Conservation (phyloP, 1,284 basidiomycete species). For the Ceratobasidium sp. region DNA sequence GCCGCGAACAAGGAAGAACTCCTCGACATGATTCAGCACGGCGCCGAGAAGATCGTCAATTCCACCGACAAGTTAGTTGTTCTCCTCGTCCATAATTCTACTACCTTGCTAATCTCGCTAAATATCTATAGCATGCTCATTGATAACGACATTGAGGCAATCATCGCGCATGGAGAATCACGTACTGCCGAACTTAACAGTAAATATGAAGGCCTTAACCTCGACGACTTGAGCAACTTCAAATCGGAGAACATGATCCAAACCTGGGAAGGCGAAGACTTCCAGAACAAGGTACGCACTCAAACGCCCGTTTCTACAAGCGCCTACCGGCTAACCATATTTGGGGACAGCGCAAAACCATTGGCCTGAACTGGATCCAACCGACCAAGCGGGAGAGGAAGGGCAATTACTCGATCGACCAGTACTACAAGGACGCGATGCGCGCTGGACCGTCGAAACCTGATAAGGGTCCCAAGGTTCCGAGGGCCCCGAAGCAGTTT, state of each 20-base stretch:
- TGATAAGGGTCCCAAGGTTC: slow-evolving; percentile 86
- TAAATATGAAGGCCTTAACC: slow-evolving; percentile 93
- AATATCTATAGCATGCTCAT: slow-evolving; percentile 69
- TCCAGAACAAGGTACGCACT: slow-evolving; percentile 72
- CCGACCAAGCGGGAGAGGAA: slow-evolving; percentile 96
- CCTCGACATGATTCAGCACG: slow-evolving; percentile 98
- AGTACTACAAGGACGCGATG: slow-evolving; percentile 93
- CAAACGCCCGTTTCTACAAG: slow-evolving; percentile 2
- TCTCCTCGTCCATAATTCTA: background rate
- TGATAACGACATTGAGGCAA: slow-evolving; percentile 94
- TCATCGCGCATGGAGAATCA: slow-evolving; percentile 92
- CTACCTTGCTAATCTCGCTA: background rate
- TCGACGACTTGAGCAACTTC: slow-evolving; percentile 97
- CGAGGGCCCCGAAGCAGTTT: slow-evolving; percentile 91
- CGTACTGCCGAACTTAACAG: slow-evolving; percentile 88
- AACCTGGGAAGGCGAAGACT: slow-evolving; percentile 98
- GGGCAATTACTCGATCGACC: slow-evolving; percentile 93
- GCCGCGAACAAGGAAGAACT: slow-evolving; percentile 96
- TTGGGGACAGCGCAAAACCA: slow-evolving; percentile 66
- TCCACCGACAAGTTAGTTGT: slow-evolving; percentile 67
- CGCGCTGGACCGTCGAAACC: slow-evolving; percentile 80
- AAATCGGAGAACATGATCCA: slow-evolving; percentile 88
- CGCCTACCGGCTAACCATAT: slow-evolving; percentile 42
- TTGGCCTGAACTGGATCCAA: slow-evolving; percentile 86
- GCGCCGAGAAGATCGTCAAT: slow-evolving; percentile 97